phyloP scores from a whole-genome alignment of 768 basidiomycete genomes.

The Boletus rufocinnamomeus region DNA sequence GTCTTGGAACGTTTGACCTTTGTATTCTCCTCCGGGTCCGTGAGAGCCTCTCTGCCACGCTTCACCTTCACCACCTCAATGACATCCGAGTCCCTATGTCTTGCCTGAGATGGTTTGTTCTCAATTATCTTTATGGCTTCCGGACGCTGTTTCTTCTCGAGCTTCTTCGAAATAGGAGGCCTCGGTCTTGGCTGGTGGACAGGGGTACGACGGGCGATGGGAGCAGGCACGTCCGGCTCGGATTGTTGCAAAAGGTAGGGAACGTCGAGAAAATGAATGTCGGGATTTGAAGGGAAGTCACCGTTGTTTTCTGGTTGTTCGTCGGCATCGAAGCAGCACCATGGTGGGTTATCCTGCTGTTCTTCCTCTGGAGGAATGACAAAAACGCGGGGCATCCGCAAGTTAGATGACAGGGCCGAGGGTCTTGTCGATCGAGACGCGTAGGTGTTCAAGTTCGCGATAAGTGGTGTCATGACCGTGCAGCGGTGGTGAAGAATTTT shows the following conservation, averaged over 20 bases:
- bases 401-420: conserved; percentile 1
- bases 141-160: conserved; percentile 35
- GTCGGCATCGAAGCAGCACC: conserved; percentile 59
- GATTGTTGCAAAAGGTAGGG: conserved; percentile 28
- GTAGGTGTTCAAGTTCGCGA: conserved; percentile 13
- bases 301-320: conserved; percentile 25
- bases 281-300: conserved; percentile 20
- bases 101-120: conserved; percentile 17
- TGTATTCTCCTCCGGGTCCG: conserved; percentile 28
- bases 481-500: background rate
- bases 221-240: conserved; percentile 4
- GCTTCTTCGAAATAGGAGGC: conserved; percentile 19
- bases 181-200: conserved; percentile 14
- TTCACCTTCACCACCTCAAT: conserved; percentile 62
- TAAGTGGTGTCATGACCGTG: conserved; percentile 16
- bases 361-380: conserved; percentile 63
- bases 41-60: conserved; percentile 33
- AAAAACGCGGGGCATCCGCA: conserved; percentile 51
- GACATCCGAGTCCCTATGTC: conserved; percentile 43
- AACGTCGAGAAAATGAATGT: conserved; percentile 38
- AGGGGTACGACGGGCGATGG: conserved; percentile 8
- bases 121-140: conserved; percentile 29
- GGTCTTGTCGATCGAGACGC: conserved; percentile 21
- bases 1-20: conserved; percentile 41
- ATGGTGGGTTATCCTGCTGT: conserved; percentile 45